Conservation (phyloP, 192 early-diverging fungal species). For the Dimargaris xerosporica region DNA sequence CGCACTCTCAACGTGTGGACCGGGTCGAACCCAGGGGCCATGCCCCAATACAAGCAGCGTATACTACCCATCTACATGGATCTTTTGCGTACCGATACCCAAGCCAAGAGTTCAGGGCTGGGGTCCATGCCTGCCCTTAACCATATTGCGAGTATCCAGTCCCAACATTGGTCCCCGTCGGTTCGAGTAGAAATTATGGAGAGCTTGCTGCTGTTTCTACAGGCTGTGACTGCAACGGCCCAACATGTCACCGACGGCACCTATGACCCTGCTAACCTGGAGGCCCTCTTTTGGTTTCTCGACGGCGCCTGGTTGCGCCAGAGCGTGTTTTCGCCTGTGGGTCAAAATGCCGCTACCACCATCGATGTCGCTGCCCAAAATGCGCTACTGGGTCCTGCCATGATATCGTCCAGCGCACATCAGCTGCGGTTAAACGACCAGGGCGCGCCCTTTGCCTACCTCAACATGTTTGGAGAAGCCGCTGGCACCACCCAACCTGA, state of each 20-base stretch:
- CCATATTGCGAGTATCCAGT: too few species aligned
- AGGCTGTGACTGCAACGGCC: background rate
- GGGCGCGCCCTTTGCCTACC: background rate
- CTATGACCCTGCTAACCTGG: background rate
- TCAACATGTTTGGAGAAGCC: conserved; percentile 16
- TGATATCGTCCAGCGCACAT: background rate
- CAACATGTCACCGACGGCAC: background rate
- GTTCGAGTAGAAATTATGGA: conserved; percentile 5
- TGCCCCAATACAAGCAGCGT: conserved; percentile 50
- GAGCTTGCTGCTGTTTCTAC: background rate
- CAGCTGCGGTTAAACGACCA: too few species aligned
- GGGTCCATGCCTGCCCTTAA: background rate
- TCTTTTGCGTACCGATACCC: conserved; percentile 21
- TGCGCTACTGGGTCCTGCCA: background rate
- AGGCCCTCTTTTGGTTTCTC: conserved; percentile 2
- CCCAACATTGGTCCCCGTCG: conserved; percentile 3
- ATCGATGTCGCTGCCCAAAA: background rate
- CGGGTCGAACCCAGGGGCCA: conserved; percentile 38
- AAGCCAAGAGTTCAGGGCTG: background rate
- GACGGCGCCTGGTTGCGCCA: background rate
- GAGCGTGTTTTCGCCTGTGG: background rate
- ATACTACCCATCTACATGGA: conserved; percentile 35
- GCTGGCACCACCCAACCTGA: conserved; percentile 3
- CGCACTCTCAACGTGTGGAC: conserved; percentile 62
- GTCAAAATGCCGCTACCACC: background rate